A percentile compares a stretch with the other conserved stretches of the same genome.
These are phyloP conservation scores for Triangularia setosa DNA, from an alignment of 2,329 filamentous ascomycete species.

Conservation along the genomic window DNA sequence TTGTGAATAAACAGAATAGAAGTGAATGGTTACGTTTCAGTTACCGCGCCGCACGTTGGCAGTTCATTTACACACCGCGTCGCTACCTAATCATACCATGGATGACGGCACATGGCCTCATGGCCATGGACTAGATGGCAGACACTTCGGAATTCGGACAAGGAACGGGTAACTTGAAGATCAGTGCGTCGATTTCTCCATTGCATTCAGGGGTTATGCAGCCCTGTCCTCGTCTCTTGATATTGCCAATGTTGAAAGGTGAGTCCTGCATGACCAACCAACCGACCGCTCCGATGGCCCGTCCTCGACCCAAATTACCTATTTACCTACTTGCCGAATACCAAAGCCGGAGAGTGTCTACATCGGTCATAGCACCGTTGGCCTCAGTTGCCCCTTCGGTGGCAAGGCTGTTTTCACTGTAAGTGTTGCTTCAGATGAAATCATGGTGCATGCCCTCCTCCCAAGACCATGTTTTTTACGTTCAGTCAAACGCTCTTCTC, in stretches of 20 bases:
- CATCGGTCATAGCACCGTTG: neutral
- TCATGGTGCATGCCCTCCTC: neutral
- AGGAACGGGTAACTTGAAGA: neutral
- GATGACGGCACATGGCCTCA: neutral
- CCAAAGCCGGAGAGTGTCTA: neutral
- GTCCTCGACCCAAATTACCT: neutral
- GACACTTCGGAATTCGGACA: neutral
- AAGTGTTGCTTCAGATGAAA: neutral
- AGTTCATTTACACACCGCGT: neutral
- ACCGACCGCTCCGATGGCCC: neutral
- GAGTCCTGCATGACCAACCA: neutral
- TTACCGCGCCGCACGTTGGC: neutral
- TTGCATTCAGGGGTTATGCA: neutral
- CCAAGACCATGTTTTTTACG: neutral
- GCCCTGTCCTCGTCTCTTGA: neutral
- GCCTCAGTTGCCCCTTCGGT: neutral
- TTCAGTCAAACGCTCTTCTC: neutral
- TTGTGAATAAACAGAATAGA: neutral
- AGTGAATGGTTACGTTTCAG: neutral
- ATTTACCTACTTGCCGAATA: too few species aligned
- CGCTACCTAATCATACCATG: neutral
- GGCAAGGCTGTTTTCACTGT: neutral
- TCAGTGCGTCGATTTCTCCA: neutral
- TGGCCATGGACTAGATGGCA: neutral
- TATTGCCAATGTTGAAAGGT: neutral